Conservation (phyloP, 78 protist species). For the Emiliania huxleyi region DNA sequence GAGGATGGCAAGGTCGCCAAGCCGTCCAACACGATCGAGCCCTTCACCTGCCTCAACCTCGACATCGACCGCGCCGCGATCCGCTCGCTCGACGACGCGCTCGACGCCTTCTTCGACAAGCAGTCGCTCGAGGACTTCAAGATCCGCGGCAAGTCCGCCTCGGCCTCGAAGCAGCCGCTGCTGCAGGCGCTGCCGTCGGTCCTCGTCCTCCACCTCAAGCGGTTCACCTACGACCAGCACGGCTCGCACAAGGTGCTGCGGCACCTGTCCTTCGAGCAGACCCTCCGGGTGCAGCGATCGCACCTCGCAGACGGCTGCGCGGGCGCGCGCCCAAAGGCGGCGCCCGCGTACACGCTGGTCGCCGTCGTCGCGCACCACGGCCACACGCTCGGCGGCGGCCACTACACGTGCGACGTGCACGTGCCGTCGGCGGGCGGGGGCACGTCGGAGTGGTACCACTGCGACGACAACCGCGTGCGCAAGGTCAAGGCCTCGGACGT, state of each 20-base stretch:
- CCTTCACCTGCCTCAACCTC: background rate
- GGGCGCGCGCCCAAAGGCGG: background rate
- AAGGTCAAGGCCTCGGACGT: background rate
- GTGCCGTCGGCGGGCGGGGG: background rate
- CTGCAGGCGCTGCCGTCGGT: background rate
- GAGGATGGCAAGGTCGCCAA: background rate
- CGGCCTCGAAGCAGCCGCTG: background rate
- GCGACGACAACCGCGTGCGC: background rate
- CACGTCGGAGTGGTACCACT: background rate
- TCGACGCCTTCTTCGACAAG: background rate
- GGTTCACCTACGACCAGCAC: background rate
- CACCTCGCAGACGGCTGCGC: background rate
- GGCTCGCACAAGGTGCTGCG: background rate
- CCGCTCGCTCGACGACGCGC: background rate
- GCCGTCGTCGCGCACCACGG: background rate
- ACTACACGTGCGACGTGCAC: background rate
- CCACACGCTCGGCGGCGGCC: background rate
- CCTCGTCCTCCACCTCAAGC: background rate
- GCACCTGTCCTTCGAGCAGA: background rate
- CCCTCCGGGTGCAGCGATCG: background rate
- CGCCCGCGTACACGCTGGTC: background rate
- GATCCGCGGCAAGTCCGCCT: background rate
- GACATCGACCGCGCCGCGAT: background rate
- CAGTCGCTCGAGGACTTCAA: background rate
- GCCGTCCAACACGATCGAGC: background rate